Percentiles rank a stretch among this genome's conserved stretches.
Conservation (phyloP, 2,329 filamentous ascomycete genomes). For the Cadophora gregata region DNA sequence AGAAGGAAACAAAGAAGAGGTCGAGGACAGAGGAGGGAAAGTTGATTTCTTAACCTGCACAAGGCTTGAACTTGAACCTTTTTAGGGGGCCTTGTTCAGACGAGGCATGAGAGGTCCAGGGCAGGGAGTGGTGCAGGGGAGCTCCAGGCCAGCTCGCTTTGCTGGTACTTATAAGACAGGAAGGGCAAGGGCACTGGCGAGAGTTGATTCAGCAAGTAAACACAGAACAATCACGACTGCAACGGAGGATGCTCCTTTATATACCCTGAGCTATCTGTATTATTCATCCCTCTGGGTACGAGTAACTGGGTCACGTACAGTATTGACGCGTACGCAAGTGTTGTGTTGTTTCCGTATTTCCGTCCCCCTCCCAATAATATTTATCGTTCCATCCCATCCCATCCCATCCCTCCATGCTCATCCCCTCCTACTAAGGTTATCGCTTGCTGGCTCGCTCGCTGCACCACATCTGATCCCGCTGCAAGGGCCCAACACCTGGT, state of each 20-base stretch:
- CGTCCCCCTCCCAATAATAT: neutral
- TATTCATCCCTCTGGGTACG: neutral
- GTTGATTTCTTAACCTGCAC: neutral
- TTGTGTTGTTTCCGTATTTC: slow-evolving; percentile 2
- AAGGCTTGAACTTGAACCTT: neutral
- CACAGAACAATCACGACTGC: neutral
- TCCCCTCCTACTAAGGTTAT: no score
- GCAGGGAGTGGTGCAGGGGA: neutral
- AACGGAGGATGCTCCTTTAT: neutral
- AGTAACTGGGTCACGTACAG: neutral
- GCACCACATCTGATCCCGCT: slow-evolving; percentile 2
- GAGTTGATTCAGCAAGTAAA: neutral
- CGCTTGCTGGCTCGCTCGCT: neutral
- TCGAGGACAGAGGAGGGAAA: neutral
- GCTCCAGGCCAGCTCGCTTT: neutral
- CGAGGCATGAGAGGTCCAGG: neutral
- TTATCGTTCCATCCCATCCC: neutral
- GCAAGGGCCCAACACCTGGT: no score
- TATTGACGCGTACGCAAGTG: slow-evolving; percentile 10
- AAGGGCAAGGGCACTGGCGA: neutral
- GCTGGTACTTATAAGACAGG: no score
- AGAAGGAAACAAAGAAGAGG: neutral
- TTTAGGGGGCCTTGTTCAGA: neutral
- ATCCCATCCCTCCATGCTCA: neutral
- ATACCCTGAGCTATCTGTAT: neutral